phyloP scores from a whole-genome alignment of 2,329 filamentous ascomycete species.

The Scedosporium apiospermum region DNA sequence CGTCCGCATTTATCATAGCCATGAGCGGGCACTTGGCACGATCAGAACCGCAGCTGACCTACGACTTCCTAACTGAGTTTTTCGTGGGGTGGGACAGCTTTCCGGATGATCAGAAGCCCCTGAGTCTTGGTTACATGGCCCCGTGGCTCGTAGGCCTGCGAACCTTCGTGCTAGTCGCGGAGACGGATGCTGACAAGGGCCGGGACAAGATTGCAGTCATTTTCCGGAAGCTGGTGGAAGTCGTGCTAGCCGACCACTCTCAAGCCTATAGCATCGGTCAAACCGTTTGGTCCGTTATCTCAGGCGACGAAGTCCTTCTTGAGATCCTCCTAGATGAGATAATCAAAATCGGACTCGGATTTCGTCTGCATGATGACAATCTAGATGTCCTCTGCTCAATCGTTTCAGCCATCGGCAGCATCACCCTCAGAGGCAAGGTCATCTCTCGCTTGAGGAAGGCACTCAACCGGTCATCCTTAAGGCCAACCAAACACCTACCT shows the following conservation, averaged over 20 bases:
- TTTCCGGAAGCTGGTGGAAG: slow-evolving; percentile 57
- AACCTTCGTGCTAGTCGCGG: slow-evolving; percentile 47
- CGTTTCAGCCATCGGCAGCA: slow-evolving; percentile 52
- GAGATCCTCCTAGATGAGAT: slow-evolving; percentile 61
- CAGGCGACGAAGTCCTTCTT: slow-evolving; percentile 53
- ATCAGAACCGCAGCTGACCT: slow-evolving; percentile 57
- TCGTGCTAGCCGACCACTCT: slow-evolving; percentile 50
- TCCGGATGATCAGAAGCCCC: slow-evolving; percentile 54
- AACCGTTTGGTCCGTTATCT: slow-evolving; percentile 55
- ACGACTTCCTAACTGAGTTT: slow-evolving; percentile 63
- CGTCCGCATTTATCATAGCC: slow-evolving; percentile 53
- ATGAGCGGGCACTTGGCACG: slow-evolving; percentile 55
- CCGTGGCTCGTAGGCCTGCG: slow-evolving; percentile 57
- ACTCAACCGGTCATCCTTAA: slow-evolving; percentile 55
- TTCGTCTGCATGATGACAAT: slow-evolving; percentile 48
- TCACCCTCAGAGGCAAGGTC: slow-evolving; percentile 56
- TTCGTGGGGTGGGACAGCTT: slow-evolving; percentile 65
- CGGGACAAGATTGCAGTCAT: slow-evolving; percentile 54
- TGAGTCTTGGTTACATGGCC: slow-evolving; percentile 61
- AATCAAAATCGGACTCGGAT: slow-evolving; percentile 50
- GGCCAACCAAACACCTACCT: slow-evolving; percentile 54
- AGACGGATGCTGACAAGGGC: slow-evolving; percentile 55
- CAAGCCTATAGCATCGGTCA: slow-evolving; percentile 54
- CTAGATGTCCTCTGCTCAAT: slow-evolving; percentile 54
- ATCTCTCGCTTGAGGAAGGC: slow-evolving; percentile 57